phyloP scores from a whole-genome alignment of 2,329 filamentous ascomycete genomes.

The Exophiala sideris region DNA sequence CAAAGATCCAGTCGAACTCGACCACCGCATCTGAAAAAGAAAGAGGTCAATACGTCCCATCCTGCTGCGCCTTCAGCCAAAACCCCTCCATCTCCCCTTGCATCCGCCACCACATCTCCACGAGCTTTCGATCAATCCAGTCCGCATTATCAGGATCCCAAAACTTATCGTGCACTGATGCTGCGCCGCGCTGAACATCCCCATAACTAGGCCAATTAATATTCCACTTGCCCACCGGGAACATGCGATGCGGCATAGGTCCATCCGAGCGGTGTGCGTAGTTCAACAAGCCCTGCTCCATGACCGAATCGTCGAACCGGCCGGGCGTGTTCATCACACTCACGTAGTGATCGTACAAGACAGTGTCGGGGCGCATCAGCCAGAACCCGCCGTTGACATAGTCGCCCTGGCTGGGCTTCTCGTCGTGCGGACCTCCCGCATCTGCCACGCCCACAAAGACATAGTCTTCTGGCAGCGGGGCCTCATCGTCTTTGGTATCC shows the following conservation, averaged over 20 bases:
- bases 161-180: conserved; percentile 41
- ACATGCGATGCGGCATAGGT: conserved; percentile 40
- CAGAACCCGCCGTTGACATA: conserved; percentile 42
- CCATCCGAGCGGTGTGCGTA: conserved; percentile 39
- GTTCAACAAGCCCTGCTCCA: conserved; percentile 41
- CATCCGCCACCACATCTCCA: conserved; percentile 2
- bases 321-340: conserved; percentile 32
- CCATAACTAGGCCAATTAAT: conserved; percentile 39
- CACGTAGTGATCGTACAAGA: conserved; percentile 38
- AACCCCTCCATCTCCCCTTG: conserved; percentile 1
- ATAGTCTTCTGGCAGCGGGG: conserved; percentile 33
- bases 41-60: background rate
- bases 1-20: too few species aligned
- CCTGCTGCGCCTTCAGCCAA: background rate
- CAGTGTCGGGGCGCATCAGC: conserved; percentile 34
- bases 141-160: conserved; percentile 28
- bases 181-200: conserved; percentile 35
- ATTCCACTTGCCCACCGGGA: conserved; percentile 38
- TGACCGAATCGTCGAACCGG: conserved; percentile 34
- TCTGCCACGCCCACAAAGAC: conserved; percentile 36
- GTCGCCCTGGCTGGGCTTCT: conserved; percentile 22
- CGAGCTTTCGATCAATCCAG: conserved; percentile 1
- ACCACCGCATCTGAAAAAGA: too few species aligned
- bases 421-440: conserved; percentile 34
- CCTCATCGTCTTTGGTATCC: conserved; percentile 32